Percentiles rank a stretch among this genome's conserved stretches.
Evolutionary conservation across 2,329 filamentous ascomycete genomes (phyloP).

Genomic region (Penicillium sp.): DNA sequence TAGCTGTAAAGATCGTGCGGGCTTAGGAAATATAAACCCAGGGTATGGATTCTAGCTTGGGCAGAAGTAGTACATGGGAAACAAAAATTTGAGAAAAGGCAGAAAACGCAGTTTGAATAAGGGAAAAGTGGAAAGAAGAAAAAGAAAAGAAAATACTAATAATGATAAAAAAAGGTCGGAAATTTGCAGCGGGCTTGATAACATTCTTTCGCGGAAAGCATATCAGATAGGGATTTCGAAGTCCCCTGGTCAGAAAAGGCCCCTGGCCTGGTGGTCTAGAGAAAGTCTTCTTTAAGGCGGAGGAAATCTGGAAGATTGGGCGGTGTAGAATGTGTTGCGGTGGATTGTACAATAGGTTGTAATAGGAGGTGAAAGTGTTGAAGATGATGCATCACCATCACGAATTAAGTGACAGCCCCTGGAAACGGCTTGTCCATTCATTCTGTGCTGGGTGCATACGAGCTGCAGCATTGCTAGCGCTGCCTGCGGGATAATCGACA

Average conservation of each 20-base stretch:
- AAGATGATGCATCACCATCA: conserved; percentile 24
- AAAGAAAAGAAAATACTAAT: not conserved
- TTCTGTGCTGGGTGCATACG: conserved; percentile 42
- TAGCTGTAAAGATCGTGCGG: conserved; percentile 17
- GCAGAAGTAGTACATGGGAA: conserved; percentile 13
- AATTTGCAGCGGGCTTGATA: not conserved
- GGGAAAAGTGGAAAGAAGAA: not conserved
- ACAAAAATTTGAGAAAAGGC: not conserved
- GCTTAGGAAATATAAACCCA: not conserved
- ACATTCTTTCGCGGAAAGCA: conserved; percentile 15
- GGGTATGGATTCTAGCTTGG: conserved; percentile 23
- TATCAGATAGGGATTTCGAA: not conserved
- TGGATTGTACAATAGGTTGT: not conserved
- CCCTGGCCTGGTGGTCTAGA: not conserved
- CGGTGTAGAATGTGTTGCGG: not conserved
- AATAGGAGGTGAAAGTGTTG: not conserved
- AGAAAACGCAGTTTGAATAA: not conserved
- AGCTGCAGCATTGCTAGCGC: conserved; percentile 38
- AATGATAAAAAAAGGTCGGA: not conserved
- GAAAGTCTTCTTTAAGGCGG: conserved; percentile 3
- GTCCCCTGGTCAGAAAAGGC: not conserved
- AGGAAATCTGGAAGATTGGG: conserved; percentile 9
- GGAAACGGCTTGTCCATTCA: conserved; percentile 69
- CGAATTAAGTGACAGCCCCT: conserved; percentile 73
- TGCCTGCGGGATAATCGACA: conserved; percentile 35